These are phyloP conservation scores for Galerina sulciceps DNA, from an alignment of 768 basidiomycete species.

Conservation along the genomic window DNA sequence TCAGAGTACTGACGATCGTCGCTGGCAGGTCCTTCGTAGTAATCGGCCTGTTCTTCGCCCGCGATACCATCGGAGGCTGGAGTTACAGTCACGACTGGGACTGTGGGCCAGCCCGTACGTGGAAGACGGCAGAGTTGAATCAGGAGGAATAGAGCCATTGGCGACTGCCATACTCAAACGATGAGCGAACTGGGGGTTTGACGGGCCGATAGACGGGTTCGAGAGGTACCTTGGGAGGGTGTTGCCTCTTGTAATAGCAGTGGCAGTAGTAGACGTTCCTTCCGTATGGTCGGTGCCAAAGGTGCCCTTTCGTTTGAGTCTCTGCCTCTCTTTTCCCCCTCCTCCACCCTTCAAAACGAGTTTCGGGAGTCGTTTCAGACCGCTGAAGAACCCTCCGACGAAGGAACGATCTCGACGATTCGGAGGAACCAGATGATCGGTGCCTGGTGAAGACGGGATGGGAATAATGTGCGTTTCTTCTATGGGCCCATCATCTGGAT, in stretches of 20 bases:
- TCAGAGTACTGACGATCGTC: background rate
- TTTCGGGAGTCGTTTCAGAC: conserved; percentile 38
- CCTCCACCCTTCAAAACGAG: conserved; percentile 32
- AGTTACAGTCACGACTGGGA: conserved; percentile 36
- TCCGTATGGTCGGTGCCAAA: conserved; percentile 31
- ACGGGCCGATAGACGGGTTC: conserved; percentile 42
- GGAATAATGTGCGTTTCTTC: background rate
- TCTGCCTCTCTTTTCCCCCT: background rate
- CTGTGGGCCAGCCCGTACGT: conserved; percentile 25
- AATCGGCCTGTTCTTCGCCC: conserved; percentile 30
- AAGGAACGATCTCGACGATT: conserved; percentile 20
- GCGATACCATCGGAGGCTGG: conserved; percentile 32
- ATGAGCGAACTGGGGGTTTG: conserved; percentile 36
- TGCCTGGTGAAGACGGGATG: background rate
- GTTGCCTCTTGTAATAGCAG: conserved; percentile 35
- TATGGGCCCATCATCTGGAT: background rate
- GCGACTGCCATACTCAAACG: conserved; percentile 34
- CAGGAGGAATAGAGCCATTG: conserved; percentile 29
- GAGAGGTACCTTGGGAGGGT: conserved; percentile 40
- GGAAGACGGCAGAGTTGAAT: conserved; percentile 22
- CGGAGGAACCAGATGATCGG: background rate
- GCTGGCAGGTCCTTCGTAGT: conserved; percentile 22
- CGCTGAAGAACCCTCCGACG: conserved; percentile 43
- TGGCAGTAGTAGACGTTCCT: conserved; percentile 26
- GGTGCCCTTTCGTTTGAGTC: conserved; percentile 26